Evolutionary conservation across 2,329 filamentous ascomycete species (phyloP).

Genomic region (Neofusicoccum kwambonambiense): DNA sequence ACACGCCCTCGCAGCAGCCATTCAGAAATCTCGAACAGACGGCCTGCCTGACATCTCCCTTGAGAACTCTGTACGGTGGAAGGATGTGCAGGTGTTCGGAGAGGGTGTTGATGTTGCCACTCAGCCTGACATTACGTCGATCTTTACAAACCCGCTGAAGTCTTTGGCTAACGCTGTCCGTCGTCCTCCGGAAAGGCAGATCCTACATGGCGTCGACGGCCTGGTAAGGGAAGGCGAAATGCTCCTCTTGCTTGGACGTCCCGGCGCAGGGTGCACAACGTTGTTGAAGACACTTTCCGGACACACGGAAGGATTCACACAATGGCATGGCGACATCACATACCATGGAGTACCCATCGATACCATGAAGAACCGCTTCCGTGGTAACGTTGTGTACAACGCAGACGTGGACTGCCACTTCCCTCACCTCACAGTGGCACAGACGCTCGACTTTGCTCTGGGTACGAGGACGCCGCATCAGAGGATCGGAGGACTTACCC

Average conservation of each 20-base stretch:
- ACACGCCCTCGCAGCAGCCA: background rate
- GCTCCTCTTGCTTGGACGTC: conserved; percentile 48
- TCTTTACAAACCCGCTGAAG: background rate
- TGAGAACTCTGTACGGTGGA: background rate
- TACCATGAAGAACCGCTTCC: conserved; percentile 48
- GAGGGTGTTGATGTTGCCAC: background rate
- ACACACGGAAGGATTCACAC: conserved; percentile 53
- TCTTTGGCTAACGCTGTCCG: conserved; percentile 49
- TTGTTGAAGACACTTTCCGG: conserved; percentile 62
- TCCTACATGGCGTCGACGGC: conserved; percentile 55
- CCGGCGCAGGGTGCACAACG: conserved; percentile 62
- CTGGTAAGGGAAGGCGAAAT: conserved; percentile 52
- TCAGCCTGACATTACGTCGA: conserved; percentile 1
- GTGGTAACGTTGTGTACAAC: conserved; percentile 47
- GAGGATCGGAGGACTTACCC: conserved; percentile 35
- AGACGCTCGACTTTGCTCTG: conserved; percentile 58
- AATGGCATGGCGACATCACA: conserved; percentile 44
- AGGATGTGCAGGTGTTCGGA: background rate
- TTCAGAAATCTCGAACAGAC: background rate
- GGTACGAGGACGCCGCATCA: conserved; percentile 50
- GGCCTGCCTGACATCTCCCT: background rate
- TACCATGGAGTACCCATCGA: conserved; percentile 52
- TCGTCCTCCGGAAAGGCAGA: conserved; percentile 50
- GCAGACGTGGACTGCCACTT: conserved; percentile 54
- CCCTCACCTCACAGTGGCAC: conserved; percentile 56